Conservation (phyloP, 148 eudicot species). For the Suaeda aralocaspica region DNA sequence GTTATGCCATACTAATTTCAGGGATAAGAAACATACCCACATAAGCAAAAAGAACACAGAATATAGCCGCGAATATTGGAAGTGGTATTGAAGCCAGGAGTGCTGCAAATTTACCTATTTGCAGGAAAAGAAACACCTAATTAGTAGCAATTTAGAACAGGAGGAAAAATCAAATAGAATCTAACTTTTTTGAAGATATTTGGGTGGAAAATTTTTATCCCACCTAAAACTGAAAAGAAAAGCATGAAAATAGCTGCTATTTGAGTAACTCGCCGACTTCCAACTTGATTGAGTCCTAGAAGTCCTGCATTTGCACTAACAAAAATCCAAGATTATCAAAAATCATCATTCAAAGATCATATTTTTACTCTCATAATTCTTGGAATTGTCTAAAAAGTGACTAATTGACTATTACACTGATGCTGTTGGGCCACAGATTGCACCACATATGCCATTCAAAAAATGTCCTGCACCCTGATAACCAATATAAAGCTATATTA, state of each 20-base stretch:
- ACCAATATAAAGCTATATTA: background rate
- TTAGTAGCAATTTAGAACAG: background rate
- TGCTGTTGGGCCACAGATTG: constrained; percentile 67
- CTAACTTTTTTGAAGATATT: no score
- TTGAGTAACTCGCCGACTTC: constrained; percentile 82
- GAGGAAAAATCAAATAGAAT: no score
- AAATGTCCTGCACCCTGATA: constrained; percentile 67
- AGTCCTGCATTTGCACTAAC: constrained; percentile 80
- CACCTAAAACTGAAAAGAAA: constrained; percentile 83
- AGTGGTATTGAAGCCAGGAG: constrained; percentile 81
- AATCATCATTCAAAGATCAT: background rate
- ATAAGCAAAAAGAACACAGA: constrained; percentile 80
- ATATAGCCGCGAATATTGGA: constrained; percentile 77
- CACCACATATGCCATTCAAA: constrained; percentile 71
- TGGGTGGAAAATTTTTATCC: background rate
- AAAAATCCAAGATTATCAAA: constrained; percentile 10
- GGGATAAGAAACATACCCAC: constrained; percentile 50
- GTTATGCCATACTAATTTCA: background rate
- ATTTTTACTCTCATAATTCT: background rate
- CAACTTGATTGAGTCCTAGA: constrained; percentile 69
- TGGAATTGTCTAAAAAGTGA: background rate
- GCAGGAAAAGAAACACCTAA: background rate
- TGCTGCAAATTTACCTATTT: constrained; percentile 88
- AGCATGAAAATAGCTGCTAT: constrained; percentile 82
- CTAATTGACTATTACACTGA: constrained; percentile 56